Conservation (phyloP, 1,284 basidiomycete genomes). For the Ganoderma sinense region DNA sequence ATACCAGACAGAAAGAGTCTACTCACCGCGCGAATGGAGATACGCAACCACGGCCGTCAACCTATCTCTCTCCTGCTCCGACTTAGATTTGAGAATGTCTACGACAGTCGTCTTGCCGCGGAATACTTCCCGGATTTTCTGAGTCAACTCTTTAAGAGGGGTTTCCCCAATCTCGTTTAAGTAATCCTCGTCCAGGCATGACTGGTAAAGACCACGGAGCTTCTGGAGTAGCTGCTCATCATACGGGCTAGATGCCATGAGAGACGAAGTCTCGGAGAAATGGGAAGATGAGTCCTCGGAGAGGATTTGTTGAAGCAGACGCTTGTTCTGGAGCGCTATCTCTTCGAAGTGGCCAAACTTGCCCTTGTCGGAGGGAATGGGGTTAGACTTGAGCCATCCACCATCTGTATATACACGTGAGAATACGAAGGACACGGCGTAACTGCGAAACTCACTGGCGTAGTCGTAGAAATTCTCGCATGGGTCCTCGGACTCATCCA, state of each 20-base stretch:
- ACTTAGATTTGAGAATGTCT: conserved; percentile 28
- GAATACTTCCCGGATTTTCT: conserved; percentile 63
- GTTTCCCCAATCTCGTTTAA: conserved; percentile 69
- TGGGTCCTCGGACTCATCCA: conserved; percentile 88
- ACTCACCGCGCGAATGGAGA: conserved; percentile 83
- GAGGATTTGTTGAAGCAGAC: conserved; percentile 65
- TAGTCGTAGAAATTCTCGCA: conserved; percentile 97
- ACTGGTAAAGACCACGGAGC: conserved; percentile 81
- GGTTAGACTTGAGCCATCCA: conserved; percentile 84
- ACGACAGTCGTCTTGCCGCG: conserved; percentile 55
- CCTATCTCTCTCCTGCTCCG: conserved; percentile 47
- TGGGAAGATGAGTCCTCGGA: conserved; percentile 36
- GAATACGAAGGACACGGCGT: conserved; percentile 6
- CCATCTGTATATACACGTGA: conserved; percentile 56
- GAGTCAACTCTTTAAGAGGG: conserved; percentile 69
- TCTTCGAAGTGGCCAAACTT: conserved; percentile 69
- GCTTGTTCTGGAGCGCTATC: conserved; percentile 69
- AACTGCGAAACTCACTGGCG: conserved; percentile 65
- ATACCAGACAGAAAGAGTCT: too few relatives aligned
- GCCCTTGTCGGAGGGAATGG: conserved; percentile 87
- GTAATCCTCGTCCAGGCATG: conserved; percentile 82
- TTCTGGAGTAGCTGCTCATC: conserved; percentile 82
- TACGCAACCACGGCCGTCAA: conserved; percentile 87
- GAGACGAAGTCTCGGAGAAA: conserved; percentile 26
- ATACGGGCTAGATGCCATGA: conserved; percentile 40